phyloP scores from a whole-genome alignment of 2,329 filamentous ascomycete genomes.

The Phyllosticta citribraziliensis region DNA sequence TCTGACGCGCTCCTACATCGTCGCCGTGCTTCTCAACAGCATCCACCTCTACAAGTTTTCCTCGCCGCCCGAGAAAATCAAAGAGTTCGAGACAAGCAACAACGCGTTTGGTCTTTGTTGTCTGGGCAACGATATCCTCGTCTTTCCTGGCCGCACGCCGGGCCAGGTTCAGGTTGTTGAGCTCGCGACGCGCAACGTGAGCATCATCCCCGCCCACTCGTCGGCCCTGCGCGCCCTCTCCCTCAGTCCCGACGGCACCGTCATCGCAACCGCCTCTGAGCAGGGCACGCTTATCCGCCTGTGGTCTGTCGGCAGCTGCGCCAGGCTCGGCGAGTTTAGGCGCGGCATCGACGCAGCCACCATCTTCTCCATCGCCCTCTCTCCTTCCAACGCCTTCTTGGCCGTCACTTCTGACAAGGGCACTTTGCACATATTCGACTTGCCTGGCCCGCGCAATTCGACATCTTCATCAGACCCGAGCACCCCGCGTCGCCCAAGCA shows the following conservation, averaged over 20 bases:
- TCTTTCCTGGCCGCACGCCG: constrained; percentile 75
- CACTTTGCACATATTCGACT: constrained; percentile 87
- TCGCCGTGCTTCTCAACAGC: constrained; percentile 72
- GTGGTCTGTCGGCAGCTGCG: constrained; percentile 70
- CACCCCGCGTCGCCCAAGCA: constrained; percentile 11
- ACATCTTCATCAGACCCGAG: constrained; percentile 16
- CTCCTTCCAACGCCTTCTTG: constrained; percentile 66
- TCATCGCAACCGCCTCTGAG: constrained; percentile 85
- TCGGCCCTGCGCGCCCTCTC: constrained; percentile 68
- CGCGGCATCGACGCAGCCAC: constrained; percentile 81
- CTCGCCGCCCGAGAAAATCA: constrained; percentile 58
- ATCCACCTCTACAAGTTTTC: constrained; percentile 74
- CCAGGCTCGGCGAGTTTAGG: constrained; percentile 72
- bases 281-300: constrained; percentile 85
- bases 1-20: constrained; percentile 64
- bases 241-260: constrained; percentile 67
- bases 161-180: constrained; percentile 88
- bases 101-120: constrained; percentile 76
- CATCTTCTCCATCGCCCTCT: constrained; percentile 82
- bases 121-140: constrained; percentile 61
- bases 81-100: constrained; percentile 74
- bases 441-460: constrained; percentile 38
- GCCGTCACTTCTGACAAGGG: constrained; percentile 96
- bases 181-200: constrained; percentile 67
- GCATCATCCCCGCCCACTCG: constrained; percentile 86